phyloP scores from a whole-genome alignment of 108 stramenopile species.

The Nitzschia palea region DNA sequence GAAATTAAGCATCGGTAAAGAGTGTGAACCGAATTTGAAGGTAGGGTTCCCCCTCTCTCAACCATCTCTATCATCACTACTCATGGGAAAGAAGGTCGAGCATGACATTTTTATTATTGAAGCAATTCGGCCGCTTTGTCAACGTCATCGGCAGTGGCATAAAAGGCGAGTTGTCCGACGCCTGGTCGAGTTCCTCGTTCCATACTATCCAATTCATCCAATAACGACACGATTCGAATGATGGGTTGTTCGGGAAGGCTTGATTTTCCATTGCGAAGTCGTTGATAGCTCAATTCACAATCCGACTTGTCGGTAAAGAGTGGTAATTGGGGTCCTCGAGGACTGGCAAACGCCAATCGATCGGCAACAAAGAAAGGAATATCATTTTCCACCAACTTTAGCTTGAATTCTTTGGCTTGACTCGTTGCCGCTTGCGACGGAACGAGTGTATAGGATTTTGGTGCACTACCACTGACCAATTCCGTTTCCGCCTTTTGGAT shows the following conservation, averaged over 20 bases:
- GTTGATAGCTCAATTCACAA: conserved; percentile 48
- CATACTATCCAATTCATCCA: conserved; percentile 51
- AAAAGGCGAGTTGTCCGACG: conserved; percentile 48
- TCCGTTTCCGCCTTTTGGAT: conserved; percentile 31
- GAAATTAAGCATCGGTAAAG: too few species aligned
- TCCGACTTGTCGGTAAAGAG: conserved; percentile 48
- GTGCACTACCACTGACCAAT: neutral
- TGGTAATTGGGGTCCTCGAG: conserved; percentile 50
- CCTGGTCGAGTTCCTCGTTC: conserved; percentile 56
- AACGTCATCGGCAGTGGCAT: conserved; percentile 55
- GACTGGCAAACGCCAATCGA: conserved; percentile 51
- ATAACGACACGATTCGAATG: conserved; percentile 44
- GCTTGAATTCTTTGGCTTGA: conserved; percentile 34
- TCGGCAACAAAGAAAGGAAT: conserved; percentile 51
- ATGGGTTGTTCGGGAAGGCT: conserved; percentile 40
- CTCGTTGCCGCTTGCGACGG: conserved; percentile 38
- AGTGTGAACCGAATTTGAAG: too few species aligned
- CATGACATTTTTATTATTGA: conserved; percentile 6
- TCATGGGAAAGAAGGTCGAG: too few species aligned
- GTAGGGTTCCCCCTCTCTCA: too few species aligned
- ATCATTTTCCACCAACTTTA: conserved; percentile 32
- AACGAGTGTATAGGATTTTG: conserved; percentile 31
- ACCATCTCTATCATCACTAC: too few species aligned
- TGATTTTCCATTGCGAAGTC: conserved; percentile 34
- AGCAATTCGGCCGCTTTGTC: conserved; percentile 44